Evolutionary conservation across 805 yeast genomes (phyloP).

Genomic region (Jamesozyma piceae): DNA sequence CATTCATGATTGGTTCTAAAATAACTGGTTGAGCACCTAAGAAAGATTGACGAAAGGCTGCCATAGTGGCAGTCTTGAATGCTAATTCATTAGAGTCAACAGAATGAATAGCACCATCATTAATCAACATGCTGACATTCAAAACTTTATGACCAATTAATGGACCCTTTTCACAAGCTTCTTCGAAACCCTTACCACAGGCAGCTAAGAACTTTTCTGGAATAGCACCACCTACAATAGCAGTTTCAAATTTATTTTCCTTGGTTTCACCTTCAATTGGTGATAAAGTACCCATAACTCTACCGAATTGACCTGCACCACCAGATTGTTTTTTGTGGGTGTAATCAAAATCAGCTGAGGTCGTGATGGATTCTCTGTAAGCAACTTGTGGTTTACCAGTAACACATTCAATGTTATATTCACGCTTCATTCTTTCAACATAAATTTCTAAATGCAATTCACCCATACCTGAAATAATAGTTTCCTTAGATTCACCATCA

Average conservation of each 20-base stretch:
- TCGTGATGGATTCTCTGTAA: conserved; percentile 83
- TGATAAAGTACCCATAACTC: conserved; percentile 77
- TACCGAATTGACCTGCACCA: conserved; percentile 99
- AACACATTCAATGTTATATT: conserved; percentile 87
- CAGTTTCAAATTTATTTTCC: conserved; percentile 70
- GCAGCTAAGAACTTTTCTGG: conserved; percentile 91
- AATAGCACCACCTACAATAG: conserved; percentile 93
- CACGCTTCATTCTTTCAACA: conserved; percentile 96
- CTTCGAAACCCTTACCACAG: conserved; percentile 92
- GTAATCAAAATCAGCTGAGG: conserved; percentile 72
- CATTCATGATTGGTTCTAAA: conserved; percentile 93
- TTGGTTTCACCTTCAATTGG: conserved; percentile 39
- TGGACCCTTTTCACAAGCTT: conserved; percentile 92
- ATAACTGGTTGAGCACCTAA: conserved; percentile 75
- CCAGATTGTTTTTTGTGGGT: conserved; percentile 97
- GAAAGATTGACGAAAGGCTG: conserved; percentile 90
- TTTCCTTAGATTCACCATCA: conserved; percentile 88
- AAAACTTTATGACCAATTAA: conserved; percentile 88
- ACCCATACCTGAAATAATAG: conserved; percentile 91
- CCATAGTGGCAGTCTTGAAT: conserved; percentile 83
- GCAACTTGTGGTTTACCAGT: conserved; percentile 98
- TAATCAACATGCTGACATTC: conserved; percentile 85
- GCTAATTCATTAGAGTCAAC: conserved; percentile 96
- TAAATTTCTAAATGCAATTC: conserved; percentile 94
- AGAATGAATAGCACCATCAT: conserved; percentile 95